A percentile compares a stretch with the other conserved stretches of the same genome.
These are phyloP conservation scores for Neofusicoccum laricinum DNA, from an alignment of 2,329 filamentous ascomycete genomes.

Conservation along the genomic window DNA sequence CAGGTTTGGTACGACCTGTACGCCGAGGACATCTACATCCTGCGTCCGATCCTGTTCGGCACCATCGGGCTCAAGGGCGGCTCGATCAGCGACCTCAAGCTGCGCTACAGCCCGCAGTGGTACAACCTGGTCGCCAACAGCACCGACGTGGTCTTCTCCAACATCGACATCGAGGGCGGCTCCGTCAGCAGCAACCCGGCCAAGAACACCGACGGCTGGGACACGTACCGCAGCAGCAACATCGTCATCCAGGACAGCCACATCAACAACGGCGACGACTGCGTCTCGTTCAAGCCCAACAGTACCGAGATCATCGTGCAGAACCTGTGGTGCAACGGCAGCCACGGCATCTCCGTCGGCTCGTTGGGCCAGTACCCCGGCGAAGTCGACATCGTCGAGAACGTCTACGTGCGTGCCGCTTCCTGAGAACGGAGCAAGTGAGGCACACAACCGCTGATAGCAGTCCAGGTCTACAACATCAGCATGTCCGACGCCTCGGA, in stretches of 20 bases:
- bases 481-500: conserved; percentile 48
- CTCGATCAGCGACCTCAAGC: conserved; percentile 57
- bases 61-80: conserved; percentile 57
- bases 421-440: not conserved
- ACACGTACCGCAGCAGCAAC: conserved; percentile 60
- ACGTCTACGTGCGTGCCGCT: conserved; percentile 54
- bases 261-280: conserved; percentile 66
- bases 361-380: conserved; percentile 65
- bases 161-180: conserved; percentile 58
- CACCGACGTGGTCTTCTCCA: conserved; percentile 60
- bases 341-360: conserved; percentile 71
- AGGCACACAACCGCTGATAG: not conserved
- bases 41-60: conserved; percentile 59
- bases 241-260: conserved; percentile 66
- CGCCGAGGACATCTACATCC: conserved; percentile 54
- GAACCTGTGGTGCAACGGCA: conserved; percentile 65
- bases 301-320: conserved; percentile 67
- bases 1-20: conserved; percentile 65
- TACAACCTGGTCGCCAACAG: conserved; percentile 67
- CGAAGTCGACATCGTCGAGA: conserved; percentile 65
- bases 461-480: conserved; percentile 32
- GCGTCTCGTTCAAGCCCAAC: conserved; percentile 73
- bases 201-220: conserved; percentile 60
- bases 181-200: conserved; percentile 53
- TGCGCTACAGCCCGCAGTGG: conserved; percentile 61